phyloP scores from a whole-genome alignment of 1,284 basidiomycete species.

The Sporisorium scitamineum region DNA sequence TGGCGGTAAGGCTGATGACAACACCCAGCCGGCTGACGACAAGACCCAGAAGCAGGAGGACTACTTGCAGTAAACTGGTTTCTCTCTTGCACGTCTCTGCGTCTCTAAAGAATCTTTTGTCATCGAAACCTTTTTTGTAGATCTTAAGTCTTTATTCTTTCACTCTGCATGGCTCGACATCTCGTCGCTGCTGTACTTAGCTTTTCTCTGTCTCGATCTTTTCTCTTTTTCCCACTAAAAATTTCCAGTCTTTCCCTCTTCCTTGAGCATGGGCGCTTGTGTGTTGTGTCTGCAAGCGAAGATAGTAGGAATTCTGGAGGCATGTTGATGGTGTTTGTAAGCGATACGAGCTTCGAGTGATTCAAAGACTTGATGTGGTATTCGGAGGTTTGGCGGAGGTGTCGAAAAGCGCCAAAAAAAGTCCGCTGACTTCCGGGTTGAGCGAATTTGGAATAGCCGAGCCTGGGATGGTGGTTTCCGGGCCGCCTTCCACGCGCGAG shows the following conservation, averaged over 20 bases:
- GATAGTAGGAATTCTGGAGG: not conserved
- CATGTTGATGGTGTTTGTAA: not conserved
- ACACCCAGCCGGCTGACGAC: too few species aligned
- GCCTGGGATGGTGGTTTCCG: not conserved
- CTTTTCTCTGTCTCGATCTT: not conserved
- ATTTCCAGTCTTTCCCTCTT: constrained; percentile 18
- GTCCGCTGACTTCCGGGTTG: not conserved
- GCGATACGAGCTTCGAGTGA: not conserved
- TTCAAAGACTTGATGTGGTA: too few species aligned
- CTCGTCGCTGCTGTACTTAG: not conserved
- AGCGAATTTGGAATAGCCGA: not conserved
- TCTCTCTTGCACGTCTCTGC: not conserved
- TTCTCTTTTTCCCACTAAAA: constrained; percentile 8
- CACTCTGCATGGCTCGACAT: not conserved
- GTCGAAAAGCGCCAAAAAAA: not conserved
- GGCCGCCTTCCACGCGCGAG: not conserved
- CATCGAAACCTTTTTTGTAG: not conserved
- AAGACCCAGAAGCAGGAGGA: too few species aligned
- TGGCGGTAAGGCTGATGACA: too few species aligned
- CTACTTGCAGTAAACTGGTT: not conserved
- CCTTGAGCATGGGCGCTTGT: not conserved
- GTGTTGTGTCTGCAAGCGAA: not conserved
- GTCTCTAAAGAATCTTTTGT: not conserved
- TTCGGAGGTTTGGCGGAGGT: too few species aligned
- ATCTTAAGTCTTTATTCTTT: not conserved